Percentiles rank a stretch among this genome's conserved stretches.
These are phyloP conservation scores for Zoysia pacifica DNA, from an alignment of 176 grass and related monocot genomes.

Conservation along the genomic window DNA sequence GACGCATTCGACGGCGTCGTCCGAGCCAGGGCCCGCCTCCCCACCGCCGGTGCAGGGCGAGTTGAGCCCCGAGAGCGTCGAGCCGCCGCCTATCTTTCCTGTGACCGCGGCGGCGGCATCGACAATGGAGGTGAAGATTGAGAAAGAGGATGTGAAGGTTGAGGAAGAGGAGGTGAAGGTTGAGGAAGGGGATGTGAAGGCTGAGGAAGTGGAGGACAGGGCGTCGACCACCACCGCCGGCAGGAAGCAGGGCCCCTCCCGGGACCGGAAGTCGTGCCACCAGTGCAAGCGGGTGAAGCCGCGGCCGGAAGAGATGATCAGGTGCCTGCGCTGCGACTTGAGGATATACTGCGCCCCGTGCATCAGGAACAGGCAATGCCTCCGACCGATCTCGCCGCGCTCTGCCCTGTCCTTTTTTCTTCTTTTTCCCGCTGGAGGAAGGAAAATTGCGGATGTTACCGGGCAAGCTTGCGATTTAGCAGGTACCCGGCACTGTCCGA, in stretches of 20 bases:
- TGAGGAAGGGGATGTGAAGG: neutral
- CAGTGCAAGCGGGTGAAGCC: constrained; percentile 24
- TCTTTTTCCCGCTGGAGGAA: neutral
- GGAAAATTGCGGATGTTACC: neutral
- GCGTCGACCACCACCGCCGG: constrained; percentile 2
- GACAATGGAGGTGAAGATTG: neutral
- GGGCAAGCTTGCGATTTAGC: constrained; percentile 9
- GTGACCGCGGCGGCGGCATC: neutral
- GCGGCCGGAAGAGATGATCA: neutral
- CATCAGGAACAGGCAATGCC: constrained; percentile 19
- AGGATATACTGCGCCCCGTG: constrained; percentile 47
- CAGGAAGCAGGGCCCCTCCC: neutral
- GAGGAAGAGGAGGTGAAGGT: neutral
- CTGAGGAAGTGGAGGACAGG: neutral
- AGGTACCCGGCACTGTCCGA: constrained; percentile 42
- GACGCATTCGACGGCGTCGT: neutral
- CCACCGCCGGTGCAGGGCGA: neutral
- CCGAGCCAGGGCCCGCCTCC: neutral
- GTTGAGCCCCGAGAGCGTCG: neutral
- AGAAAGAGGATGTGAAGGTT: neutral
- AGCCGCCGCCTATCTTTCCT: neutral
- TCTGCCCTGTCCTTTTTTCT: neutral
- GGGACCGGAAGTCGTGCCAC: constrained; percentile 38
- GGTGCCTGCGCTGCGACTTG: constrained; percentile 17
- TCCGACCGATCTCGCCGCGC: neutral